Conservation (phyloP, 164 flowering plant species). For the Magnolia changhungtana region DNA sequence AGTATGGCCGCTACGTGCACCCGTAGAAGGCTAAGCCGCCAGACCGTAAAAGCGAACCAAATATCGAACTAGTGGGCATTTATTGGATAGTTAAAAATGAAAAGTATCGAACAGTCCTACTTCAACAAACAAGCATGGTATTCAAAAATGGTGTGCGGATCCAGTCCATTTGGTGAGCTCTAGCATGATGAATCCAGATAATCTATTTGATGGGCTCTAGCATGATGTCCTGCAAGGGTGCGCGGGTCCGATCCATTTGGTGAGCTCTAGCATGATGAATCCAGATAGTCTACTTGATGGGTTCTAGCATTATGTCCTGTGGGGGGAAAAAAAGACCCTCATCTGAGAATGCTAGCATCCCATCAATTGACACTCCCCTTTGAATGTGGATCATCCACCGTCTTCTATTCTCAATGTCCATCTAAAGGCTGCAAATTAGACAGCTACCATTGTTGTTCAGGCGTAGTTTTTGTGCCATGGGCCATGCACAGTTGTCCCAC, state of each 20-base stretch:
- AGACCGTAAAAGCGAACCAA: too few relatives aligned
- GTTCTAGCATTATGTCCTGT: not conserved
- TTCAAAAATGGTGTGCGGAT: not conserved
- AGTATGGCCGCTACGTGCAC: too few relatives aligned
- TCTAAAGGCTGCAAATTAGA: too few relatives aligned
- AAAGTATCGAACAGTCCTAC: not conserved
- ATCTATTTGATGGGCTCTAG: not conserved
- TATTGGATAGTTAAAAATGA: not conserved
- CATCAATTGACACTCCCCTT: not conserved
- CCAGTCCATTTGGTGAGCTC: not conserved
- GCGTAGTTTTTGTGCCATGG: too few relatives aligned
- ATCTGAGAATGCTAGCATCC: not conserved
- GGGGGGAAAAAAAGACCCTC: not conserved
- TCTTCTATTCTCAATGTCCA: not conserved
- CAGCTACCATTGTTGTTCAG: too few relatives aligned
- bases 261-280: not conserved
- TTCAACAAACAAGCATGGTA: not conserved
- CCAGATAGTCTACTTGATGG: not conserved
- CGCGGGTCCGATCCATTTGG: not conserved
- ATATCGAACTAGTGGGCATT: not conserved
- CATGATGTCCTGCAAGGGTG: not conserved
- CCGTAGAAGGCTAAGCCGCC: too few relatives aligned
- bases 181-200: not conserved
- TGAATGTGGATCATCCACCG: not conserved
- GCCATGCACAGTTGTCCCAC: too few relatives aligned